Conservation (phyloP, 1,284 basidiomycete species). For the Marasmius fiardii region DNA sequence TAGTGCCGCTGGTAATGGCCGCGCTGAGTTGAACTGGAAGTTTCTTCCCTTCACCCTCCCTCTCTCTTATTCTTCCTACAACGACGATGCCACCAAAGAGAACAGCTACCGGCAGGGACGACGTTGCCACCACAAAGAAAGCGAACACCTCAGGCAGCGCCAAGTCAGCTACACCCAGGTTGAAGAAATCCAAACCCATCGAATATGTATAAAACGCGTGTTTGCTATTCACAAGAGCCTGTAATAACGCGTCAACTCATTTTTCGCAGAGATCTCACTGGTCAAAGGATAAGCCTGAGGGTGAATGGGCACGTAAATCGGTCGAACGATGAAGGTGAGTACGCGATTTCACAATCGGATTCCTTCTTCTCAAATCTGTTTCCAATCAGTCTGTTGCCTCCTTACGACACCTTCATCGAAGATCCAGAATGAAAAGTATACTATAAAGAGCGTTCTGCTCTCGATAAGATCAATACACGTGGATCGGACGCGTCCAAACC, state of each 20-base stretch:
- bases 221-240: background rate
- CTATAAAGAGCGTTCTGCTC: conserved; percentile 14
- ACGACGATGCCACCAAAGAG: conserved; percentile 1
- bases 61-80: background rate
- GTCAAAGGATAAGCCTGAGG: conserved; percentile 12
- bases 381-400: conserved; percentile 9
- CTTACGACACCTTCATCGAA: conserved; percentile 11
- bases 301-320: conserved; percentile 13
- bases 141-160: background rate
- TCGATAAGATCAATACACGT: conserved; percentile 14
- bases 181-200: conserved; percentile 2
- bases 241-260: background rate
- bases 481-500: conserved; percentile 11
- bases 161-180: background rate
- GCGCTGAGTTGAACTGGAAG: no score
- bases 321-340: conserved; percentile 15
- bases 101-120: background rate
- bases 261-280: conserved; percentile 1
- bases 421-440: conserved; percentile 13
- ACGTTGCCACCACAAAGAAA: background rate
- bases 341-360: background rate
- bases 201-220: background rate
- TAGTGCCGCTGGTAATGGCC: no score
- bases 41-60: background rate
- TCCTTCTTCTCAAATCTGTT: background rate